phyloP scores from a whole-genome alignment of 2,329 filamentous ascomycete genomes.

The Aspergillus tamarii region DNA sequence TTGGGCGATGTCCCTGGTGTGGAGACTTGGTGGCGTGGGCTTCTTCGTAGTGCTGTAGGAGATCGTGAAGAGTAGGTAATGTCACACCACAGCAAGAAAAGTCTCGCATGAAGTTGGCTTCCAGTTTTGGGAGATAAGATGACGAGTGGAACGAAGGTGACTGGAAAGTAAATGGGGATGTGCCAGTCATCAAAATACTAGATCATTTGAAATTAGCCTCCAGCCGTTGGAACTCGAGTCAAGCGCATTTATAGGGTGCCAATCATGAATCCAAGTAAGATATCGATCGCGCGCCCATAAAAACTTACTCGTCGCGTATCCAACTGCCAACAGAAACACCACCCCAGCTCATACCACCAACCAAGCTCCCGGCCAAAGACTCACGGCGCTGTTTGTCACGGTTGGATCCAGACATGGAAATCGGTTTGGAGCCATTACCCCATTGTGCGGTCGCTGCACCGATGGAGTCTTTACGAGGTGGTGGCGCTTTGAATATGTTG shows the following conservation, averaged over 20 bases:
- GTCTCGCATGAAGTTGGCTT: constrained; percentile 97
- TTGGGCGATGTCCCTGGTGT: constrained; percentile 52
- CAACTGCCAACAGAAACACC: constrained; percentile 95
- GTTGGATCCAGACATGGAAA: constrained; percentile 57
- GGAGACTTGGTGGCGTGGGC: constrained; percentile 75
- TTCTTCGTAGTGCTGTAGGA: constrained; percentile 96
- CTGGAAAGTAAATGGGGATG: constrained; percentile 86
- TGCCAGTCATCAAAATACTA: constrained; percentile 94
- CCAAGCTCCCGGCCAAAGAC: constrained; percentile 63
- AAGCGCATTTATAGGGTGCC: constrained; percentile 6
- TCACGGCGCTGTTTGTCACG: constrained; percentile 59
- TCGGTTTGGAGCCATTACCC: constrained; percentile 61
- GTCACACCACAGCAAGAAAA: constrained; percentile 93
- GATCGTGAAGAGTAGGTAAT: constrained; percentile 87
- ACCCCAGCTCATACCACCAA: constrained; percentile 93
- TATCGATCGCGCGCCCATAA: constrained; percentile 7
- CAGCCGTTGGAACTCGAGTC: not conserved
- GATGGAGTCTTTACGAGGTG: constrained; percentile 59
- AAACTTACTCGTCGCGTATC: constrained; percentile 93
- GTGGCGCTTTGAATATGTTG: constrained; percentile 42
- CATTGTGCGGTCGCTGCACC: constrained; percentile 56
- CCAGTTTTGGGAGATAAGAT: constrained; percentile 92
- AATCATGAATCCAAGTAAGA: constrained; percentile 23
- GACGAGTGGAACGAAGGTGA: constrained; percentile 97
- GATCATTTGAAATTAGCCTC: constrained; percentile 20